Percentiles rank a stretch among this genome's conserved stretches.
phyloP scores from a whole-genome alignment of 495 filamentous ascomycete species.

The Rostrohypoxylon terebratum region DNA sequence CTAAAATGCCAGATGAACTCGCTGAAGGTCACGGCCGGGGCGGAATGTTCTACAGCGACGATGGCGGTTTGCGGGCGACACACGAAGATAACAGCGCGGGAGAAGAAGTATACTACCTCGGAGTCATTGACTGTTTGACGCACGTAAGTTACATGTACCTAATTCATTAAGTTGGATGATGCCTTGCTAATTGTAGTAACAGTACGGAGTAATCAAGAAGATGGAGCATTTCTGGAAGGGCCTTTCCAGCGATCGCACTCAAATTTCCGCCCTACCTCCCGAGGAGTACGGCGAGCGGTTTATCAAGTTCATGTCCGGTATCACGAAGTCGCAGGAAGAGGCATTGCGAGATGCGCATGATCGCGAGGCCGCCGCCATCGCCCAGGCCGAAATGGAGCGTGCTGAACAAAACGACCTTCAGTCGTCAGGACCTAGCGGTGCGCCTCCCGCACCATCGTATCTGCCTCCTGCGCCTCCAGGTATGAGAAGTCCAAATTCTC shows the following conservation, averaged over 20 bases:
- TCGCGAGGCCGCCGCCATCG: conserved; percentile 57
- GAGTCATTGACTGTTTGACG: conserved; percentile 97
- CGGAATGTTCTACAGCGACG: conserved; percentile 83
- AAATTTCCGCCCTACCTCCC: conserved; percentile 95
- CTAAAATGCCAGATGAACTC: conserved; percentile 87
- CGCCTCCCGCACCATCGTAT: conserved; percentile 59
- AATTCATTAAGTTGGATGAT: neutral
- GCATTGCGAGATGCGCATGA: conserved; percentile 72
- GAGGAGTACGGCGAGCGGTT: conserved; percentile 94
- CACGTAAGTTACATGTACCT: conserved; percentile 70
- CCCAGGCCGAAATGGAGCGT: conserved; percentile 53
- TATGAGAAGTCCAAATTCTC: conserved; percentile 59
- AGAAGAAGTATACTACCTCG: conserved; percentile 96
- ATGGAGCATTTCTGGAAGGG: conserved; percentile 95
- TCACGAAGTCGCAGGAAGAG: conserved; percentile 90
- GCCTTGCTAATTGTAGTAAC: conserved; percentile 48
- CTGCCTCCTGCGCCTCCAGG: conserved; percentile 57
- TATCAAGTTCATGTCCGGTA: conserved; percentile 87
- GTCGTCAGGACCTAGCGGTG: conserved; percentile 19
- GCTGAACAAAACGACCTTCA: conserved; percentile 29
- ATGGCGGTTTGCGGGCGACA: conserved; percentile 93
- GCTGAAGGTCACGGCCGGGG: conserved; percentile 67
- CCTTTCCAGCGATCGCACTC: conserved; percentile 77
- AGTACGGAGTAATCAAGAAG: conserved; percentile 91
- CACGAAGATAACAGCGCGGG: conserved; percentile 87